Base-by-base conservation (phyloP, 345 rosid genomes). In the Linum lewisii region DNA sequence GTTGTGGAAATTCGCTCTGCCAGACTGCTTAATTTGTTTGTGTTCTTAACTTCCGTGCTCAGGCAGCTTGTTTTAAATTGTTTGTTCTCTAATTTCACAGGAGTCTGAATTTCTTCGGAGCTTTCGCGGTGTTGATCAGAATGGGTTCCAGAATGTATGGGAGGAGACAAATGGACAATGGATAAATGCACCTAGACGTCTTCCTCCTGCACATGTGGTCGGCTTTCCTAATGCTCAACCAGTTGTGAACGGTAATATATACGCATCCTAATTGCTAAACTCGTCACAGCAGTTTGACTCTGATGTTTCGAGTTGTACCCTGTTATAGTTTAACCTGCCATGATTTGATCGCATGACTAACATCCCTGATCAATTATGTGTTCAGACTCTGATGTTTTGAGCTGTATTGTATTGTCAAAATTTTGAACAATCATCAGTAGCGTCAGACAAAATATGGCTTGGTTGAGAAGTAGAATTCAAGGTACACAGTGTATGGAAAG, bases 121-220 rank as follows among this genome's bases (percentile, higher is more conserved):
- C 59, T 85, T 87, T 57, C 95, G 76, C 13, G 60, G 84, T 56
- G 83, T 76, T 0, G 81, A 84, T 74, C 88, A 81, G 58, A 81
- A 79, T 84, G 90, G 87, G 54, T 32, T 93, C 11, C 65, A 78
- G 21, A 81, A 79, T 51, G 97, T 82, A 7, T 93, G 99, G 99
- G 84, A 90, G 59, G 97, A 93, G 66, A 75, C 85, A 32, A 90
- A 87, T 60, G 75, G 61, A 34, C 38, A 34, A 11, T 5, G 5
- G 38, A 11, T 34, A 11, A 11, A 34, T 6, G 38, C 38, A 34
- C 79, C 73, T 54, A 45, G 32, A 42, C 50, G 25, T 10, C 57
- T 58, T 24, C 66, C 45, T 49, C 64, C 52, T 34, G n/a, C n/a
- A n/a, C 38, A 49, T 20, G 61, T 62, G 58, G 77, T 68, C 51